These are phyloP conservation scores for Colletotrichum sp. DNA, from an alignment of 2,329 filamentous ascomycete genomes.

Conservation along the genomic window DNA sequence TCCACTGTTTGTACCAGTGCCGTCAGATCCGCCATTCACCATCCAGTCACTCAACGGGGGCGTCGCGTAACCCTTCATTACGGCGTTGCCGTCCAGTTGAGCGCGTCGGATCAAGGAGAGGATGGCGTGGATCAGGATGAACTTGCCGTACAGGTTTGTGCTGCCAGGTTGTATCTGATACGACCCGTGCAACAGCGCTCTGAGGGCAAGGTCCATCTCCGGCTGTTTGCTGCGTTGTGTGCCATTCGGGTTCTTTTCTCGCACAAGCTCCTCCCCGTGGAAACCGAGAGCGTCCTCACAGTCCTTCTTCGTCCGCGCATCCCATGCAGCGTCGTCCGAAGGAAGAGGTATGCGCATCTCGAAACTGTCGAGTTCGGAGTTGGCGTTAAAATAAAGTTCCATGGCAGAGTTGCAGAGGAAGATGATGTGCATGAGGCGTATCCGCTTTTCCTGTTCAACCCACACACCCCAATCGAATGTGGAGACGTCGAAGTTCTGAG, in stretches of 20 bases:
- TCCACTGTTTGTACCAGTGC: conserved; percentile 41
- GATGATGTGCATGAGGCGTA: conserved; percentile 68
- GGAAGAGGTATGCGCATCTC: conserved; percentile 74
- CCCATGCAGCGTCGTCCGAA: conserved; percentile 76
- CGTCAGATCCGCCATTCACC: conserved; percentile 43
- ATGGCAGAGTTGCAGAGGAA: conserved; percentile 69
- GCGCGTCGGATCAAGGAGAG: conserved; percentile 62
- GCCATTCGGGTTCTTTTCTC: conserved; percentile 63
- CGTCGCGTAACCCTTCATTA: conserved; percentile 51
- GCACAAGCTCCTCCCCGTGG: conserved; percentile 60
- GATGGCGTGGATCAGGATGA: conserved; percentile 74
- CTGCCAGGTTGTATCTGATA: conserved; percentile 67
- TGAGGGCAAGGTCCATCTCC: conserved; percentile 65
- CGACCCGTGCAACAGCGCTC: conserved; percentile 63
- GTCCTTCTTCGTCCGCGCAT: conserved; percentile 62
- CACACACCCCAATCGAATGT: conserved; percentile 71
- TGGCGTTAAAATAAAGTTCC: conserved; percentile 74
- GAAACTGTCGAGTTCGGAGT: conserved; percentile 65
- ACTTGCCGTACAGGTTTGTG: conserved; percentile 77
- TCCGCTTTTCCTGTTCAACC: conserved; percentile 75
- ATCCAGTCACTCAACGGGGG: conserved; percentile 67
- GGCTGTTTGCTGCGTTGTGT: conserved; percentile 70
- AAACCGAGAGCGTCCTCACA: conserved; percentile 72
- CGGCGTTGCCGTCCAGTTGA: conserved; percentile 44
- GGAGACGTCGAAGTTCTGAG: conserved; percentile 50